These are phyloP conservation scores for Russula compacta DNA, from an alignment of 768 basidiomycete species.

Conservation along the genomic window DNA sequence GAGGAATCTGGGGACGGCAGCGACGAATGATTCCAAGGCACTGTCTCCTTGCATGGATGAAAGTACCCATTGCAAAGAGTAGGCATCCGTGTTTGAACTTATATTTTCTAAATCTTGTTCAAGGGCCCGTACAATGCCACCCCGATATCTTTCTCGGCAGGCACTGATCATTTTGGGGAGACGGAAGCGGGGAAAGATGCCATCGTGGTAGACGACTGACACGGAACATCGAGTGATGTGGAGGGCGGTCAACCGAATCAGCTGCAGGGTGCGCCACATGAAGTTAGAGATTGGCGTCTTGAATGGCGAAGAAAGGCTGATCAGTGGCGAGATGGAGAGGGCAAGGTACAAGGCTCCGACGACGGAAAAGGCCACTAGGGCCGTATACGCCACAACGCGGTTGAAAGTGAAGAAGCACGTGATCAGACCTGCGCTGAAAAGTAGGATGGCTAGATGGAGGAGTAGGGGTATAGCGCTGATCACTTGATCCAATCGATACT, in stretches of 20 bases:
- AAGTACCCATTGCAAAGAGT: constrained; percentile 4
- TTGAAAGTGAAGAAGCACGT: constrained; percentile 10
- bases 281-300: constrained; percentile 13
- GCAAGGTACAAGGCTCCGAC: neutral
- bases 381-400: constrained; percentile 1
- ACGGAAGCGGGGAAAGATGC: neutral
- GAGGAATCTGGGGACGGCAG: constrained; percentile 12
- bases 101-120: neutral
- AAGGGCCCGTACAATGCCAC: constrained; percentile 3
- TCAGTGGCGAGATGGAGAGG: constrained; percentile 11
- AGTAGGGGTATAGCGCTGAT: constrained; percentile 4
- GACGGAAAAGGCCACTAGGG: neutral
- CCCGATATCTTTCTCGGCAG: constrained; percentile 6
- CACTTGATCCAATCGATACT: constrained; percentile 1
- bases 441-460: constrained; percentile 14
- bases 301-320: constrained; percentile 11
- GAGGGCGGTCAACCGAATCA: neutral
- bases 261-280: constrained; percentile 1
- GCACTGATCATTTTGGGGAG: constrained; percentile 1
- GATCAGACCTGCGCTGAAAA: constrained; percentile 16
- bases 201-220: neutral
- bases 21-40: constrained; percentile 12
- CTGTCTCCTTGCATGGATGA: neutral
- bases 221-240: neutral
- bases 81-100: neutral